Evolutionary conservation across 768 basidiomycete genomes (phyloP), one percentile per base, ranked within the genome.

Genomic region (Psilocybe cubensis): DNA sequence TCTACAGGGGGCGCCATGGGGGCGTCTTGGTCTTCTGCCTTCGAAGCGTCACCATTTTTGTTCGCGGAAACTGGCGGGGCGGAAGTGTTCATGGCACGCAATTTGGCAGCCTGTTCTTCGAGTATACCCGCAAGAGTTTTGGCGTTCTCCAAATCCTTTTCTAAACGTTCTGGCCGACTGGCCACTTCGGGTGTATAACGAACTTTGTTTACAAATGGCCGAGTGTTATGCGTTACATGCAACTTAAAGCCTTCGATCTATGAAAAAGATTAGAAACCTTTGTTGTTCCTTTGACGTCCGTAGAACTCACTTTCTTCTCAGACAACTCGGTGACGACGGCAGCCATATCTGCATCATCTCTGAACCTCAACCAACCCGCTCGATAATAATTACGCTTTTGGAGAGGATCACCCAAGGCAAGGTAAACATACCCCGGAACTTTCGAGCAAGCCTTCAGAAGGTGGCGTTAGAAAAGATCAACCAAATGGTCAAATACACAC

Each of bases 191-290:
- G 94, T 4, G 96, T 84, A 65, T 85, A 86, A 45, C 94, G 88
- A 56, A 92, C 75, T 61, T 88, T 82, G 66, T 89, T 90, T 55
- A 86, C 82, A 74, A 91, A 91, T 27, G 92, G 89, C 61, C 84
- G 87, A 46, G 83, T 78, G 67, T 86, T 91, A 69, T 92, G 92
- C 29, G 89, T 85, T 65, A 95, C 89, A 72, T 96, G 94, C 49
- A 97, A 78, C 67, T 94, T 96, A 80, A 98, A 97, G 54, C 90
- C 92, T 70, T 96, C 93, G 68, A 98, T 92, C 95, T 97, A 64
- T 29, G 33, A 8, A 52, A 28, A 18, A 12, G 21, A 55, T 60
- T 21, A 59, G 42, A 6, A 12, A 24, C 25, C 23, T n/a, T 47
- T 42, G 21, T n/a, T n/a, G 23, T 50, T 54, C 27, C 55, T 43